These are phyloP conservation scores for Tremella yokohamensis DNA, from an alignment of 768 basidiomycete species.

Conservation along the genomic window DNA sequence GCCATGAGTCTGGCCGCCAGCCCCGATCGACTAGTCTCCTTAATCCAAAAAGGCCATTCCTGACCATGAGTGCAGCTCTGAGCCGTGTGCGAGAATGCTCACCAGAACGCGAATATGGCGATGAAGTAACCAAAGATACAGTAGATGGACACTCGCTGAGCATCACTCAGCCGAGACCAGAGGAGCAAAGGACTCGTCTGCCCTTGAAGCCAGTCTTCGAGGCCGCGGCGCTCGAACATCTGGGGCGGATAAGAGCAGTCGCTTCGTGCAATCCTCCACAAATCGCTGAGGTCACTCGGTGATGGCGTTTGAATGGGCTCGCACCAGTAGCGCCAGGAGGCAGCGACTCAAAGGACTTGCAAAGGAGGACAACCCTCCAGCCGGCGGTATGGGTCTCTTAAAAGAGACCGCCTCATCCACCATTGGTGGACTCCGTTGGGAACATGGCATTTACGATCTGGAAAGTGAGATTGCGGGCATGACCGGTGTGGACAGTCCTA, in stretches of 20 bases:
- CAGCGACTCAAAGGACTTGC: too few species aligned
- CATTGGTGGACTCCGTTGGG: not conserved
- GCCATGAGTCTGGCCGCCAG: not conserved
- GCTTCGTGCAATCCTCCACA: too few species aligned
- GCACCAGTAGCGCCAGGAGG: too few species aligned
- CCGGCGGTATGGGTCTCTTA: too few species aligned
- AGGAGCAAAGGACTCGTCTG: not conserved
- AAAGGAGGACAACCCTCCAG: too few species aligned
- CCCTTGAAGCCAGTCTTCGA: not conserved
- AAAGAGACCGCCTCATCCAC: not conserved
- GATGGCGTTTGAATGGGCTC: too few species aligned
- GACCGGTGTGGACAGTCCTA: conserved; percentile 44
- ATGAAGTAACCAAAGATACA: conserved; percentile 1
- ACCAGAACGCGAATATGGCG: not conserved
- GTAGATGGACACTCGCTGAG: conserved; percentile 1
- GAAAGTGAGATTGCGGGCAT: not conserved
- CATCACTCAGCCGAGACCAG: conserved; percentile 11
- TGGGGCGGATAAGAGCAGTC: not conserved
- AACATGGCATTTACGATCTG: conserved; percentile 28
- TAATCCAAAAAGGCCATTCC: conserved; percentile 3
- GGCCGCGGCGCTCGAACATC: not conserved
- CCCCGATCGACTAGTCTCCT: not conserved
- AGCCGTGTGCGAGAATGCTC: not conserved
- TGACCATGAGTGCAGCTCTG: not conserved
- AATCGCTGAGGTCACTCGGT: too few species aligned